These are phyloP conservation scores for Tardiomyces digboiensis DNA, from an alignment of 1,139 yeast genomes.

Conservation along the genomic window DNA sequence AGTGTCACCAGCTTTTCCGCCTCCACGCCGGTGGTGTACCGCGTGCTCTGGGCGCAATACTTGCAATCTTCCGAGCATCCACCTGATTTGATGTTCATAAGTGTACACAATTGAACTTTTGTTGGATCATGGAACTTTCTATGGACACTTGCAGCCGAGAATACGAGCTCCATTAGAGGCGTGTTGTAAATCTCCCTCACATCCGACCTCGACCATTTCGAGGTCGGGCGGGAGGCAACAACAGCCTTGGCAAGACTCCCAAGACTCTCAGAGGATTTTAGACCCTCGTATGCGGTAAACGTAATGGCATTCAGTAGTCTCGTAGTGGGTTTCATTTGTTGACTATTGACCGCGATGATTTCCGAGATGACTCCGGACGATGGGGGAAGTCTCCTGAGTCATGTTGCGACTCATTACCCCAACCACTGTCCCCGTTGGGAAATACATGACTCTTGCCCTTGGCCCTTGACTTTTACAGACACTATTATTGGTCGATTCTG, in stretches of 20 bases:
- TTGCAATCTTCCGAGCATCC: conserved; percentile 80
- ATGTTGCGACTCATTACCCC: neutral
- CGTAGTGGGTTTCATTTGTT: too few relatives aligned
- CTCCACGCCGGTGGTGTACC: conserved; percentile 58
- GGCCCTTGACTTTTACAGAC: too few relatives aligned
- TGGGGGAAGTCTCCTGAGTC: neutral
- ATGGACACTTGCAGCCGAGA: conserved; percentile 57
- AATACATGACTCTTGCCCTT: neutral
- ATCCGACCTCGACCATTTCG: conserved; percentile 53
- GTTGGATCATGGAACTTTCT: conserved; percentile 56
- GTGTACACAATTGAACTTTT: conserved; percentile 67
- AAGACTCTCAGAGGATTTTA: too few relatives aligned
- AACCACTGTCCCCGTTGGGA: neutral
- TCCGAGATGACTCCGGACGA: too few relatives aligned
- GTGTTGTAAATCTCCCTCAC: conserved; percentile 49
- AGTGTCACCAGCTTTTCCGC: conserved; percentile 56
- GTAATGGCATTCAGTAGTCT: too few relatives aligned
- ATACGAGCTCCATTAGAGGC: conserved; percentile 52
- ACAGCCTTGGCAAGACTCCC: conserved; percentile 4
- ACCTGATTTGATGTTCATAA: conserved; percentile 67
- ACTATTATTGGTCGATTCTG: too few relatives aligned
- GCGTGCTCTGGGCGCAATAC: conserved; percentile 68
- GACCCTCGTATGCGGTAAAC: too few relatives aligned
- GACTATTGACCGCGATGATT: too few relatives aligned
- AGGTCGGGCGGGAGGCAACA: conserved; percentile 16